Conservation (phyloP, 129 eudicot genomes). For the Pseudognaphalium luteoalbum region DNA sequence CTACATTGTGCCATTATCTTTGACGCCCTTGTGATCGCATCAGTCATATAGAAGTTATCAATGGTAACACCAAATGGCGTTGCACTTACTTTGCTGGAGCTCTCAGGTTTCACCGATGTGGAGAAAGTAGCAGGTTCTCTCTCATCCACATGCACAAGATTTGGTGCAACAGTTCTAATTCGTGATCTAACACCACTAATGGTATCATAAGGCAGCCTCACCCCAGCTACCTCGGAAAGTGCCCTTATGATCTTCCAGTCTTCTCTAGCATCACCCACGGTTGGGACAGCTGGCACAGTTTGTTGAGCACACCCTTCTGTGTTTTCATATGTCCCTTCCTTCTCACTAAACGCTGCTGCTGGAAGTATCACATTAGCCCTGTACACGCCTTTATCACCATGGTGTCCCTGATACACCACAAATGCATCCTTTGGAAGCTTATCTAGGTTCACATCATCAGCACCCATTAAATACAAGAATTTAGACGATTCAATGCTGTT, state of each 20-base stretch:
- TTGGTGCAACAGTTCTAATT: slow-evolving; percentile 84
- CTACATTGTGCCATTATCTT: slow-evolving; percentile 99
- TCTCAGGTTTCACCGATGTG: slow-evolving; percentile 57
- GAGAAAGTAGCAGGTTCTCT: slow-evolving; percentile 77
- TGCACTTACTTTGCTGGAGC: slow-evolving; percentile 37
- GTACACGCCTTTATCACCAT: slow-evolving; percentile 86
- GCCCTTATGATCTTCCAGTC: slow-evolving; percentile 96
- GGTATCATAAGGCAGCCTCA: slow-evolving; percentile 57
- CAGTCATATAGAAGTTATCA: slow-evolving; percentile 93
- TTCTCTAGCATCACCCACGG: slow-evolving; percentile 94
- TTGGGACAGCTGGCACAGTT: slow-evolving; percentile 91
- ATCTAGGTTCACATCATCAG: slow-evolving; percentile 79
- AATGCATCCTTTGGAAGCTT: slow-evolving; percentile 83
- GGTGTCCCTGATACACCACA: slow-evolving; percentile 97
- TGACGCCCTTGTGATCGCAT: slow-evolving; percentile 89
- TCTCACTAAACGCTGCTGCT: slow-evolving; percentile 81
- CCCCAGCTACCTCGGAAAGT: slow-evolving; percentile 81
- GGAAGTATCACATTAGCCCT: slow-evolving; percentile 94
- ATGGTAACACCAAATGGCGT: slow-evolving; percentile 63
- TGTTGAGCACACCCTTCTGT: slow-evolving; percentile 86
- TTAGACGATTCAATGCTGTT: slow-evolving; percentile 76
- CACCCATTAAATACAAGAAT: slow-evolving; percentile 84
- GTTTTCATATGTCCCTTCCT: slow-evolving; percentile 90
- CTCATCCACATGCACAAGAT: slow-evolving; percentile 69
- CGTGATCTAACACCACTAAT: slow-evolving; percentile 52